Base-by-base conservation (phyloP, 2,329 filamentous ascomycete species). In the Fusarium secorum region DNA sequence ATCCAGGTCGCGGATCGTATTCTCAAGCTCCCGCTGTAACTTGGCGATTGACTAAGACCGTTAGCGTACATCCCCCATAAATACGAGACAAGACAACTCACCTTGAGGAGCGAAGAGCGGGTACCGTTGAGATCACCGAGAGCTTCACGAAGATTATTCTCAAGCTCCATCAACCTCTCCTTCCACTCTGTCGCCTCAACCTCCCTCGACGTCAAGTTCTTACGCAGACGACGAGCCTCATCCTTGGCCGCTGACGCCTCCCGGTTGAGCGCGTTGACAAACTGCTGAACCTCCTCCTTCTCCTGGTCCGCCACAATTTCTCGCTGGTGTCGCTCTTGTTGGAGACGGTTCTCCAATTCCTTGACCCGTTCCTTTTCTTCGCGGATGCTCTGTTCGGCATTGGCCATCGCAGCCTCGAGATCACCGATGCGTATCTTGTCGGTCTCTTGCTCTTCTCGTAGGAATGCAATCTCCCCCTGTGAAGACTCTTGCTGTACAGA, bases 381-480 rank as follows among this genome's bases (percentile, higher is more conserved):
- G 61, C 92, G 89, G n/a, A 97, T 83, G 52, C 85, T 89, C 76
- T 94, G 89, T 78, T 97, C 92, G n/a, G 90, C 88, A 61, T 89
- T 91, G 75, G 93, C 92, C 39, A 98, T 83, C 18, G 91, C 90
- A 13, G 93, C 93, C 78, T 98, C 95, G 11, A 98, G 85, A 77
- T 98, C 94, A 39, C 95, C 94, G 76, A 99, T 98, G 81, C 94
- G 95, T 79, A 99, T 97, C 86, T 99, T 99, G 84, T 99, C 96
- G 22, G 89, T 89, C 81, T 99, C 96, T 80, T 99, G 96, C 83
- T 99, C 96, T 78, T 99, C 96, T 4, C 96, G 91, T 54, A 99
- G 81, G 86, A 99, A 99, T 2, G 93, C 91, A 81, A 98, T 97
- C 80, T 99, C 96, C 64, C 91, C 91, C 75, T 98, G 95, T 61